These are phyloP conservation scores for Rhizophora mangle DNA, from an alignment of 345 rosid genomes.

Conservation along the genomic window DNA sequence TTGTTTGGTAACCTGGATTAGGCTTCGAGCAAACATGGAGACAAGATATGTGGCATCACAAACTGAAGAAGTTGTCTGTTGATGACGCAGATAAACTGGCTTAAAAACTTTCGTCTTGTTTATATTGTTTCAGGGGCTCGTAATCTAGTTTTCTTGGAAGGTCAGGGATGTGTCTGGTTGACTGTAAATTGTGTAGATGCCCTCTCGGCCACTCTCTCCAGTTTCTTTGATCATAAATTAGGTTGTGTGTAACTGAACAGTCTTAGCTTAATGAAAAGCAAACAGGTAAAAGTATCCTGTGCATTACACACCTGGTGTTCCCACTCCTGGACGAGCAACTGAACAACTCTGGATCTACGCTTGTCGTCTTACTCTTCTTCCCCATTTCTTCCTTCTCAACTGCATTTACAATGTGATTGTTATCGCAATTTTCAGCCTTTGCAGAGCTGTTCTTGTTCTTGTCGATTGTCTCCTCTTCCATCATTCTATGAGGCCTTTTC, in stretches of 20 bases:
- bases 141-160: slow-evolving; percentile 12
- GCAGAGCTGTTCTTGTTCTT: slow-evolving; percentile 22
- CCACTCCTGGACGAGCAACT: slow-evolving; percentile 32
- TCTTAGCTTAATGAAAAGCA: slow-evolving; percentile 21
- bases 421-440: slow-evolving; percentile 11
- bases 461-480: slow-evolving; percentile 25
- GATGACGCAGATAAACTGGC: slow-evolving; percentile 23
- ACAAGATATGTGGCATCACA: slow-evolving; percentile 11
- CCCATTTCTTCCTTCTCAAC: not conserved
- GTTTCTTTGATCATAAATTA: slow-evolving; percentile 27
- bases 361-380: slow-evolving; percentile 14
- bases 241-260: slow-evolving; percentile 32
- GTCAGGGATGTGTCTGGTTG: slow-evolving; percentile 29
- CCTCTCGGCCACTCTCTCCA: not conserved
- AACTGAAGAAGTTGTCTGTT: slow-evolving; percentile 22
- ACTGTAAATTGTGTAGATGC: slow-evolving; percentile 16
- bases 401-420: not conserved
- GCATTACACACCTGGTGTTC: no score
- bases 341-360: slow-evolving; percentile 60
- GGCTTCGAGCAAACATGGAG: slow-evolving; percentile 27
- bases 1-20: slow-evolving; percentile 21
- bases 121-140: slow-evolving; percentile 23
- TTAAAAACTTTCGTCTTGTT: slow-evolving; percentile 20
- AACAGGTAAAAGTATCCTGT: slow-evolving; percentile 5
- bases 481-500: slow-evolving; percentile 30